Percentiles rank a stretch among this genome's conserved stretches.
Conservation (phyloP, 2,329 filamentous ascomycete species). For the Colletotrichum navitas region DNA sequence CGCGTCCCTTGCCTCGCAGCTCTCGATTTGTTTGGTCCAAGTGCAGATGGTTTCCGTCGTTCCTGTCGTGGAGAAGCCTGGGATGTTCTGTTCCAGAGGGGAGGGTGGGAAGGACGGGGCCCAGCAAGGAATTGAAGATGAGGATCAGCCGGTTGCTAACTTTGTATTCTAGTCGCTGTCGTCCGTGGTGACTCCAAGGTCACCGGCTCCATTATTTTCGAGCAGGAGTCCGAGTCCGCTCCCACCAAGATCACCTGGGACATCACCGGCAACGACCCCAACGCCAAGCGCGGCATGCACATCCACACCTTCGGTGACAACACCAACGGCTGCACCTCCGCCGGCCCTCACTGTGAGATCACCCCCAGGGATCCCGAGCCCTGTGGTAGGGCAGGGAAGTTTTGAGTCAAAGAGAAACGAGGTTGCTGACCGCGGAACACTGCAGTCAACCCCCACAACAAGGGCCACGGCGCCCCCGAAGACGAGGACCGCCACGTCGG, state of each 20-base stretch:
- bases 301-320: slow-evolving; percentile 99
- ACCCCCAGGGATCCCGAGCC: neutral
- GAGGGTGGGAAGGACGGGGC: slow-evolving; percentile 1
- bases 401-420: neutral
- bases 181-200: slow-evolving; percentile 98
- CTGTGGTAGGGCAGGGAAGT: neutral
- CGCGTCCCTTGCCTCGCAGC: slow-evolving; percentile 24
- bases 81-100: slow-evolving; percentile 4
- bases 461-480: slow-evolving; percentile 88
- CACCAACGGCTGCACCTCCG: slow-evolving; percentile 99
- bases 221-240: slow-evolving; percentile 85
- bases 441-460: slow-evolving; percentile 92
- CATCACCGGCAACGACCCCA: slow-evolving; percentile 91
- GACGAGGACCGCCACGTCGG: slow-evolving; percentile 94
- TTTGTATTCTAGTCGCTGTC: slow-evolving; percentile 79
- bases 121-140: slow-evolving; percentile 29
- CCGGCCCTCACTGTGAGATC: slow-evolving; percentile 92
- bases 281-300: slow-evolving; percentile 98
- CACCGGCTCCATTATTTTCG: slow-evolving; percentile 92
- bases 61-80: slow-evolving; percentile 29
- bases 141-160: slow-evolving; percentile 44
- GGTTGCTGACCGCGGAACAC: slow-evolving; percentile 16
- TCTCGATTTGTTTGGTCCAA: slow-evolving; percentile 27
- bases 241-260: slow-evolving; percentile 92
- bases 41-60: slow-evolving; percentile 20